phyloP scores from a whole-genome alignment of 768 basidiomycete genomes.

The Podaxis sp. region DNA sequence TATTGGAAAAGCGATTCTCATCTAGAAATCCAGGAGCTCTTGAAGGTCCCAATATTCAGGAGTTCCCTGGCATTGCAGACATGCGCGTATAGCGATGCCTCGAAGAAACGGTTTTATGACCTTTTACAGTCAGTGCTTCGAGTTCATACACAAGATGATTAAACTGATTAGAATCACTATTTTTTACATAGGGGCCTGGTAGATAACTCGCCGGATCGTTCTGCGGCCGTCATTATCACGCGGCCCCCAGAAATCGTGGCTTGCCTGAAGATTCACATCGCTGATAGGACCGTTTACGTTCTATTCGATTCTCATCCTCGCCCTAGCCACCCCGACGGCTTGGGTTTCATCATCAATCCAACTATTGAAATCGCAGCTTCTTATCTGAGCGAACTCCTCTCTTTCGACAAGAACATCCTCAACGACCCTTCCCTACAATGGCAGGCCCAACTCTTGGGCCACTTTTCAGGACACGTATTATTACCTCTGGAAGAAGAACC shows the following conservation, averaged over 20 bases:
- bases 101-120: conserved; percentile 12
- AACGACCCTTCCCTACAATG: conserved; percentile 45
- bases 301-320: conserved; percentile 70
- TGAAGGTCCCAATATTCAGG: conserved; percentile 21
- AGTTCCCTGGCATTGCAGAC: conserved; percentile 47
- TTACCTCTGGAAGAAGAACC: conserved; percentile 22
- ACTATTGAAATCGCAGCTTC: conserved; percentile 38
- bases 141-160: background rate
- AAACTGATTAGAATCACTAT: background rate
- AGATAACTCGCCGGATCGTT: conserved; percentile 17
- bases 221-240: conserved; percentile 51
- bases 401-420: conserved; percentile 41
- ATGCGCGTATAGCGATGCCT: conserved; percentile 31
- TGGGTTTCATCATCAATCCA: conserved; percentile 51
- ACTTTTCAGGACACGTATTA: conserved; percentile 58
- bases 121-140: conserved; percentile 29
- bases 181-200: conserved; percentile 21
- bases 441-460: conserved; percentile 59
- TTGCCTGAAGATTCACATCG: conserved; percentile 36
- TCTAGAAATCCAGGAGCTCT: conserved; percentile 9
- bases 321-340: conserved; percentile 52
- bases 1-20: conserved; percentile 35
- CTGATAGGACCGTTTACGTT: conserved; percentile 38
- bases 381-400: conserved; percentile 43
- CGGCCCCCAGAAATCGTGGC: conserved; percentile 68